Conservation (phyloP, 2,329 filamentous ascomycete genomes). For the Curvularia spicifera region DNA sequence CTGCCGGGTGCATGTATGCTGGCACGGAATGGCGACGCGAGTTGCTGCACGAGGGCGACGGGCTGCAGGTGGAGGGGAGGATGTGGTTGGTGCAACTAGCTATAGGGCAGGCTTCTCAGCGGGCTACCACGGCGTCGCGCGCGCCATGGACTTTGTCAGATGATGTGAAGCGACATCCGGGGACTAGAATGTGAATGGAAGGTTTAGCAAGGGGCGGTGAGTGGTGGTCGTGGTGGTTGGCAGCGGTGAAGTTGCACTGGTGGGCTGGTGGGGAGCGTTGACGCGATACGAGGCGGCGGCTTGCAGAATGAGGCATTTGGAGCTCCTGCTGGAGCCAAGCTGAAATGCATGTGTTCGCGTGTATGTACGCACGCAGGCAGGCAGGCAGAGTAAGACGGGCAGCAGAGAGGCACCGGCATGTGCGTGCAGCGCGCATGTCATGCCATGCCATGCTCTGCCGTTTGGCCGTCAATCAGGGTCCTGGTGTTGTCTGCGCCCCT, state of each 20-base stretch:
- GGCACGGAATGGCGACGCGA: conserved; percentile 22
- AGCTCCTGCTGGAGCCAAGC: not conserved
- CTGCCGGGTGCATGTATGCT: conserved; percentile 14
- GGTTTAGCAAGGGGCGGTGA: conserved; percentile 18
- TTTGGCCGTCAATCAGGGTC: conserved; percentile 12
- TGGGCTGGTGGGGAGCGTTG: too few species aligned
- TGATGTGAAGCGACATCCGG: conserved; percentile 27
- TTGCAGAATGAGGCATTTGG: not conserved
- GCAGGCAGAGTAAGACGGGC: not conserved
- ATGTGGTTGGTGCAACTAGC: conserved; percentile 25
- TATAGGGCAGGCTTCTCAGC: too few species aligned
- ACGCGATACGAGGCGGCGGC: not conserved
- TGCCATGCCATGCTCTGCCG: not conserved
- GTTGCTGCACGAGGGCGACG: conserved; percentile 17
- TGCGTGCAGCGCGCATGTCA: not conserved
- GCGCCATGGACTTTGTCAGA: conserved; percentile 31
- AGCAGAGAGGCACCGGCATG: too few species aligned
- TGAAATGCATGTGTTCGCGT: not conserved
- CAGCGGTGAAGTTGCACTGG: conserved; percentile 19
- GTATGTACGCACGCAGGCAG: not conserved
- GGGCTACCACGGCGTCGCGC: not conserved
- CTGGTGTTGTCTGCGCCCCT: not conserved
- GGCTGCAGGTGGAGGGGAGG: conserved; percentile 9
- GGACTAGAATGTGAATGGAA: conserved; percentile 8
- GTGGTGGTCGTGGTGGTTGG: conserved; percentile 5